Evolutionary conservation across 2,329 filamentous ascomycete species (phyloP), one percentile per base, ranked within the genome.

Genomic region (Didymella arachidicola): DNA sequence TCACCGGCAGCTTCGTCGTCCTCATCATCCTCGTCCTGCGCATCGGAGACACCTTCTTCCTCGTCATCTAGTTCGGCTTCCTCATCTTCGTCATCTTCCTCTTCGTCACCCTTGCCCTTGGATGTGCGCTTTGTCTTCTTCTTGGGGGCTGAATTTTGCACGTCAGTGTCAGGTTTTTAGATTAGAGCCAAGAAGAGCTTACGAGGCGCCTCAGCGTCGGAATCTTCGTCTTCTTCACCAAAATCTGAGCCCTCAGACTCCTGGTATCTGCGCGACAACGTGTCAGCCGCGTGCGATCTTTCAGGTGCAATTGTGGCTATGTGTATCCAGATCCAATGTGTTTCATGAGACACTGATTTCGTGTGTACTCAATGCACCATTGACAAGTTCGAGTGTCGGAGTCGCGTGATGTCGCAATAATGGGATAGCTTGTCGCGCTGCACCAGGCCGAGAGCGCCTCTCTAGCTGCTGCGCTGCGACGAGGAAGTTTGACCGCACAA

Each of bases 1-100:
- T 68, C 65, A 38, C 71, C 79, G 48, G 80, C 72, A 57, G 76
- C 77, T 47, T 77, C 73, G 19, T 73, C 66, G 43, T 77, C 69
- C 7, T 61, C 61, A 10, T 70, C 69, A 7, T 67, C 70, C 10
- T 70, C 69, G n/a, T 67, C 69, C 25, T 39, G 47, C 5, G 38
- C 57, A 8, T 60, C 52, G 6, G 57, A 60, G 18, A 38, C 47
- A 32, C 38, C 51, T 47, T 54, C 56, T 64, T 67, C 68, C 4
- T 70, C 70, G 6, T 70, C 72, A 32, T 76, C 77, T 45, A 74
- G 69, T 25, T 73, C 67, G 52, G 76, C 65, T 32, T 72, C 71
- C 8, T 69, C 66, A 8, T 76, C 74, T 11, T 76, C 74, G 2
- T 75, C 73, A 2, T 72, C 53, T 8, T 53, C 51, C 3, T 74